Evolutionary conservation across 176 grass and related monocot genomes (phyloP).

Genomic region (Olyra latifolia): DNA sequence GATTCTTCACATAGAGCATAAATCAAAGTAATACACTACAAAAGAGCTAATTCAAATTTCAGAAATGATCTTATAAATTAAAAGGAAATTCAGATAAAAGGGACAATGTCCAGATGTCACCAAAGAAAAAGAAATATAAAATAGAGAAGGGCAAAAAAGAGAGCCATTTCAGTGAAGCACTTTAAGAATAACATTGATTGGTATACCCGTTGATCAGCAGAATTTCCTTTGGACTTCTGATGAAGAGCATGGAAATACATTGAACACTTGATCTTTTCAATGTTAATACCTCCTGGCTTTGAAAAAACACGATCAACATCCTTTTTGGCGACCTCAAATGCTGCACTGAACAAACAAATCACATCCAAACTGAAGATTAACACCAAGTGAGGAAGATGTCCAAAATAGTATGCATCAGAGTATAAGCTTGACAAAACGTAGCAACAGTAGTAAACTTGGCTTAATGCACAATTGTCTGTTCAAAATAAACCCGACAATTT

Average conservation of each 20-base stretch:
- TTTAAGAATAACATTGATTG: conserved; percentile 31
- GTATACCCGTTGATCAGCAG: conserved; percentile 51
- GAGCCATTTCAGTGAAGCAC: background rate
- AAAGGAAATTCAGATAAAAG: conserved; percentile 15
- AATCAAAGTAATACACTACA: background rate
- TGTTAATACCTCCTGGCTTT: conserved; percentile 53
- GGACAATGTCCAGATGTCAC: background rate
- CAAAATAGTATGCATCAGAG: conserved; percentile 9
- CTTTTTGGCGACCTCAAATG: conserved; percentile 69
- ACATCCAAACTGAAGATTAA: conserved; percentile 27
- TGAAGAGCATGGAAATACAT: conserved; percentile 69
- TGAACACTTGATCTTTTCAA: conserved; percentile 76
- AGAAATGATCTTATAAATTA: background rate
- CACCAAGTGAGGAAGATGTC: background rate
- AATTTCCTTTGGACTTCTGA: conserved; percentile 50
- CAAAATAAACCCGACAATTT: background rate
- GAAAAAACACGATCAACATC: conserved; percentile 58
- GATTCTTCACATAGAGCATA: background rate
- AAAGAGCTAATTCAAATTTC: background rate
- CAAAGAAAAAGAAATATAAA: background rate
- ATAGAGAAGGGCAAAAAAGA: background rate
- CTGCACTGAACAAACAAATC: conserved; percentile 56
- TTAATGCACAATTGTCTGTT: background rate
- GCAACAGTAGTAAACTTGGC: conserved; percentile 1
- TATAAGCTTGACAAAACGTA: conserved; percentile 15